A percentile compares a stretch with the other conserved stretches of the same genome.
Evolutionary conservation across 2,329 filamentous ascomycete genomes (phyloP).

Genomic region (Diaporthe capsici): DNA sequence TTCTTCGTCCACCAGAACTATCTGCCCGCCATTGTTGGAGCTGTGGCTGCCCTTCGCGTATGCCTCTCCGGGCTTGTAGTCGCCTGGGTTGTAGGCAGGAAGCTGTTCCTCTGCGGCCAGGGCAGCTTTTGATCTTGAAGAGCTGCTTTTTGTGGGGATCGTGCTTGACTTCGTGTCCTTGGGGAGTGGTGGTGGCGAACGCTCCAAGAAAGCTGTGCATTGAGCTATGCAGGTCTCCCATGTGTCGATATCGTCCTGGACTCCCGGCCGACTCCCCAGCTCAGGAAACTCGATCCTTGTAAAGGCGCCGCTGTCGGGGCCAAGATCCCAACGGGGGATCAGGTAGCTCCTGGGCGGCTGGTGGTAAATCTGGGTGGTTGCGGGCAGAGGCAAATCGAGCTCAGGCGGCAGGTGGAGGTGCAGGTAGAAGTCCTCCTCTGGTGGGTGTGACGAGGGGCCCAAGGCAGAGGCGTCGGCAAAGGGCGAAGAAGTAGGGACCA

Average conservation of each 20-base stretch:
- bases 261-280: slow-evolving; percentile 77
- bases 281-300: slow-evolving; percentile 92
- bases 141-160: slow-evolving; percentile 5
- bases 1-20: slow-evolving; percentile 95
- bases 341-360: slow-evolving; percentile 93
- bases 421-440: slow-evolving; percentile 95
- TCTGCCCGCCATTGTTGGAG: slow-evolving; percentile 74
- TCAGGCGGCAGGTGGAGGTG: slow-evolving; percentile 95
- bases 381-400: slow-evolving; percentile 91
- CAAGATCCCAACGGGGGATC: slow-evolving; percentile 95
- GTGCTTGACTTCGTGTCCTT: slow-evolving; percentile 47
- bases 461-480: slow-evolving; percentile 70
- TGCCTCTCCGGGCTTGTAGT: slow-evolving; percentile 84
- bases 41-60: slow-evolving; percentile 77
- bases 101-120: slow-evolving; percentile 60
- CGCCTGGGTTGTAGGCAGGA: slow-evolving; percentile 83
- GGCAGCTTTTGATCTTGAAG: slow-evolving; percentile 55
- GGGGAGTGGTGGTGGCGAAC: slow-evolving; percentile 73
- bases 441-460: slow-evolving; percentile 64
- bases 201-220: slow-evolving; percentile 94
- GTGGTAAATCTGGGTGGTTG: slow-evolving; percentile 97
- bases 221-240: slow-evolving; percentile 99
- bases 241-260: slow-evolving; percentile 94
- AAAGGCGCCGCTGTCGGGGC: slow-evolving; percentile 89
- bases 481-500: slow-evolving; percentile 91